A percentile compares a stretch with the other conserved stretches of the same genome.
Evolutionary conservation across 1,284 basidiomycete genomes (phyloP).

Genomic region (Trametes sp.): DNA sequence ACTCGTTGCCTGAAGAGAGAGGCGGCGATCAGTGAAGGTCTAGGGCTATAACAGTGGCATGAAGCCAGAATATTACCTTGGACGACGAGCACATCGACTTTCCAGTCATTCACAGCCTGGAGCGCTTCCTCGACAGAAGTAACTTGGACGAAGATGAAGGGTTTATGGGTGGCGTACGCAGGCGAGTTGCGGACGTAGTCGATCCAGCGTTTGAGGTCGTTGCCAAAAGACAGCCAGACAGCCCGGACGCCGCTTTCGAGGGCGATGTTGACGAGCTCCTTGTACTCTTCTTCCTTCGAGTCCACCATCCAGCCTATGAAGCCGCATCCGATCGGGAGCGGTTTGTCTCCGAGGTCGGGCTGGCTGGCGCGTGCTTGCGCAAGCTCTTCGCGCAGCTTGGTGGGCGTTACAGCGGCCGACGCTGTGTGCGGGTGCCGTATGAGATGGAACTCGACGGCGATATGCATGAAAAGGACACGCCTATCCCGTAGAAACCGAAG

Average conservation of each 20-base stretch:
- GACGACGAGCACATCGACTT: constrained; percentile 73
- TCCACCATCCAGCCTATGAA: constrained; percentile 77
- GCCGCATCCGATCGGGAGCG: constrained; percentile 71
- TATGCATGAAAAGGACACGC: constrained; percentile 42
- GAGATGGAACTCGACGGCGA: neutral
- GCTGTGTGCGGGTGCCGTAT: neutral
- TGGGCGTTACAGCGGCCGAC: constrained; percentile 34
- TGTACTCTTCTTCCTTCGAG: constrained; percentile 48
- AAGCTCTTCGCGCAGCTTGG: constrained; percentile 56
- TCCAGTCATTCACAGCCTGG: constrained; percentile 63
- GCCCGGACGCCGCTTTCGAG: constrained; percentile 65
- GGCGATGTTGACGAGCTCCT: constrained; percentile 56
- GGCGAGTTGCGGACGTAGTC: constrained; percentile 62
- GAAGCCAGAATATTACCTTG: constrained; percentile 63
- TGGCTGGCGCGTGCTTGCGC: constrained; percentile 50
- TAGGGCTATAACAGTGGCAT: neutral
- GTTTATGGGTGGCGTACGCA: constrained; percentile 47
- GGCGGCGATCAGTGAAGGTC: neutral
- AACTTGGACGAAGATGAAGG: constrained; percentile 69
- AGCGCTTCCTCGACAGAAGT: constrained; percentile 64
- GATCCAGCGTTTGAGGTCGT: constrained; percentile 65
- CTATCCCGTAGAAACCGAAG: constrained; percentile 73
- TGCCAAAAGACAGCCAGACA: constrained; percentile 78
- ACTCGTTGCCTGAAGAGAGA: constrained; percentile 64
- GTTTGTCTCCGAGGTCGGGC: constrained; percentile 42